A percentile compares a stretch with the other conserved stretches of the same genome.
Conservation (phyloP, 2,329 filamentous ascomycete genomes). For the Monilinia fructicola region DNA sequence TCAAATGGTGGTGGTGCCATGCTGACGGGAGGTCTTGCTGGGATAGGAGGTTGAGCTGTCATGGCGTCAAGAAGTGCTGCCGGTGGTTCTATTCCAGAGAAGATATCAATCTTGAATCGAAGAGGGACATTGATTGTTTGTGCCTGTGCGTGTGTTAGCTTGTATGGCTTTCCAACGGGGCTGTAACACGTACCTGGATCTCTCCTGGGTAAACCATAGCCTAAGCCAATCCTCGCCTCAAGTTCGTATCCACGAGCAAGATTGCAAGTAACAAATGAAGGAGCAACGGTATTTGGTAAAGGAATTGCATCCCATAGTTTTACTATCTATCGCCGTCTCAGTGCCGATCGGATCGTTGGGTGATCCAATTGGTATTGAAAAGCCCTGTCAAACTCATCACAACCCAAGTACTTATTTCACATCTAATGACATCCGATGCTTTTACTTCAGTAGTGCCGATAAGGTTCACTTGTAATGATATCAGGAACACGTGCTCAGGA, state of each 20-base stretch:
- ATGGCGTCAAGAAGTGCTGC: conserved; percentile 70
- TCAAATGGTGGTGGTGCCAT: conserved; percentile 43
- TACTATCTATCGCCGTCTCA: conserved; percentile 68
- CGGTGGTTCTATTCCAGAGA: conserved; percentile 83
- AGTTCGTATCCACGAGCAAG: conserved; percentile 78
- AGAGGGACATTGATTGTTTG: conserved; percentile 79
- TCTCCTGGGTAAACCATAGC: conserved; percentile 64
- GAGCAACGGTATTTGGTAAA: conserved; percentile 82
- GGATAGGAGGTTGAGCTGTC: conserved; percentile 34
- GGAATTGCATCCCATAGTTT: conserved; percentile 68
- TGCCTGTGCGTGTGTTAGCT: conserved; percentile 47
- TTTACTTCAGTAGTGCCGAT: conserved; percentile 77
- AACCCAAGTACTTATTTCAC: conserved; percentile 73
- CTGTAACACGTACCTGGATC: conserved; percentile 35
- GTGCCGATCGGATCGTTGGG: conserved; percentile 58
- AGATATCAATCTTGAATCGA: conserved; percentile 76
- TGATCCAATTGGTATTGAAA: conserved; percentile 65
- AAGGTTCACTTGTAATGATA: conserved; percentile 77
- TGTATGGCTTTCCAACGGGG: not conserved
- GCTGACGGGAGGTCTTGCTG: conserved; percentile 31
- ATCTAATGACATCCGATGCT: conserved; percentile 71
- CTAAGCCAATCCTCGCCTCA: conserved; percentile 76
- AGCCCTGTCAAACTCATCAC: conserved; percentile 71
- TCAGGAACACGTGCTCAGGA: conserved; percentile 69
- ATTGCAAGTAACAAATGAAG: conserved; percentile 87